phyloP scores from a whole-genome alignment of 305 asterid genomes.

The Euphrasia arctica region DNA sequence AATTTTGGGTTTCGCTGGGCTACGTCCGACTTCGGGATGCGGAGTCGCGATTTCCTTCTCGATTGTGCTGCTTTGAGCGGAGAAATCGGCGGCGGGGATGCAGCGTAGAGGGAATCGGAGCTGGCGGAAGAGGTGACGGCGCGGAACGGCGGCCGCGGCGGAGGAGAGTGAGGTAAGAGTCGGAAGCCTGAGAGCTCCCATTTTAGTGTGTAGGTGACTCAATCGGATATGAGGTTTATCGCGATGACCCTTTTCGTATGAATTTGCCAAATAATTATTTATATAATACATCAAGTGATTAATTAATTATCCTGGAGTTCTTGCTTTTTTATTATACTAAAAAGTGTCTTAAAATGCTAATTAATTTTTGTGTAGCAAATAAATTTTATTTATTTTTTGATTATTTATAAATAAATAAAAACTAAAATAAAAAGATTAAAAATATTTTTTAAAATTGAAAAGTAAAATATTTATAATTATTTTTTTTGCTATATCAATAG shows the following conservation, averaged over 20 bases:
- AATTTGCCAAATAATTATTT: no score
- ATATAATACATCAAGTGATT: no score
- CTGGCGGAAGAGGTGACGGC: constrained; percentile 33
- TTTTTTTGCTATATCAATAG: no score
- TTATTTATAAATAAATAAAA: no score
- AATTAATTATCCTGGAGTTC: no score
- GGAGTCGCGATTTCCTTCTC: constrained; percentile 46
- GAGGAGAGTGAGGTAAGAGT: constrained; percentile 67
- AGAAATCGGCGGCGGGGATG: constrained; percentile 48
- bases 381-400: no score
- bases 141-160: constrained; percentile 39
- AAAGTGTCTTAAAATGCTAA: no score
- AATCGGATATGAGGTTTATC: constrained; percentile 31
- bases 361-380: no score
- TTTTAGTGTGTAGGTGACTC: constrained; percentile 28
- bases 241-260: background rate
- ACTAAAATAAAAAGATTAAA: no score
- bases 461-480: no score
- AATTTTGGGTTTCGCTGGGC: constrained; percentile 39
- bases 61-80: constrained; percentile 53
- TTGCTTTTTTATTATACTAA: no score
- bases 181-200: constrained; percentile 83
- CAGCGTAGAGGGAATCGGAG: constrained; percentile 42
- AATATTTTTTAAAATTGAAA: no score
- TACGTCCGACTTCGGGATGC: constrained; percentile 40